phyloP scores from a whole-genome alignment of 2,329 filamentous ascomycete genomes.

The Fusarium sp. region DNA sequence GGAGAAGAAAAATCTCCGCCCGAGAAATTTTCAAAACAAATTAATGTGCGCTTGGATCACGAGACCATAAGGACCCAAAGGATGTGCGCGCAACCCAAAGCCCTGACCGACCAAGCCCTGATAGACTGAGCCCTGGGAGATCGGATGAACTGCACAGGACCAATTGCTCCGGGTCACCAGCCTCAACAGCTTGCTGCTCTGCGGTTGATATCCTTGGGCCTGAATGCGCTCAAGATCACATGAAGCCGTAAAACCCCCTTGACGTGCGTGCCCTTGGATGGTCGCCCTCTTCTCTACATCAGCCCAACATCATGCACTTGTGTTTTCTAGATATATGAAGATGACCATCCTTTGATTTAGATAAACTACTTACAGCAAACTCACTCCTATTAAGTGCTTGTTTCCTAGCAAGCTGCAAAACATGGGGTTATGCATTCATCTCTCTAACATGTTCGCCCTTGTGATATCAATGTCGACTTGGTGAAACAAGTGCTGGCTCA shows the following conservation, averaged over 20 bases:
- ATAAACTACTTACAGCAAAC: too few relatives aligned
- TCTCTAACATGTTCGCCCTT: too few relatives aligned
- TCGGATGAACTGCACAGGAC: neutral
- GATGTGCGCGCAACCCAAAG: neutral
- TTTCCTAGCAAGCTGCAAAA: too few relatives aligned
- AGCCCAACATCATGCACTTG: neutral
- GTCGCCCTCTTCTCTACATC: neutral
- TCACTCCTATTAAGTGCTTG: too few relatives aligned
- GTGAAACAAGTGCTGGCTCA: neutral
- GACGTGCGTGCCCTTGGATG: neutral
- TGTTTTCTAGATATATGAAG: neutral
- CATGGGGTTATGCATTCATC: neutral
- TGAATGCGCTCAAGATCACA: neutral
- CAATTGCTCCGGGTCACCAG: neutral
- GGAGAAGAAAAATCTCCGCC: neutral
- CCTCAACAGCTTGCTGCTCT: neutral
- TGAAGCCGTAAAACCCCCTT: neutral
- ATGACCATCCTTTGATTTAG: neutral
- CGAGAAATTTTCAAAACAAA: neutral
- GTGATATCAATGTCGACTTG: too few relatives aligned
- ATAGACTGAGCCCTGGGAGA: neutral
- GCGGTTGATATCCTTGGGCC: neutral
- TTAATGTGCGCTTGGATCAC: neutral
- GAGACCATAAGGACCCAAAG: neutral
- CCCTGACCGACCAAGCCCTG: neutral